phyloP scores from a whole-genome alignment of 2,329 filamentous ascomycete species.

The Ambrosiella beaveri region DNA sequence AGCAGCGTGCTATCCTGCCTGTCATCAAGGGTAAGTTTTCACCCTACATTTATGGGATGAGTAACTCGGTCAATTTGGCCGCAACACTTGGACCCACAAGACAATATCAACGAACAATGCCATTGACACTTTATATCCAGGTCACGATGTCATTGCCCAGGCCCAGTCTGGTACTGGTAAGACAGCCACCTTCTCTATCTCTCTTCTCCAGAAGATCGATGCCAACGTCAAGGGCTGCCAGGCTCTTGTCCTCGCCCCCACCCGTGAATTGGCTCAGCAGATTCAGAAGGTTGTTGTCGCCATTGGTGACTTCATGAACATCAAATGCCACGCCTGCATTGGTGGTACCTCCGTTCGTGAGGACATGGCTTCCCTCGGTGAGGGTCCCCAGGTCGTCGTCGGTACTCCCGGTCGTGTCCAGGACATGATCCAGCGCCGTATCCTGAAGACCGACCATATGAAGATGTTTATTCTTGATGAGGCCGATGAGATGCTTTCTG shows the following conservation, averaged over 20 bases:
- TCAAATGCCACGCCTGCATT: conserved; percentile 98
- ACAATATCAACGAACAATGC: background rate
- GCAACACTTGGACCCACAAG: background rate
- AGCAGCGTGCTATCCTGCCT: conserved; percentile 99
- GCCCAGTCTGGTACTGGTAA: conserved; percentile 99
- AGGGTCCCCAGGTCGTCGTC: conserved; percentile 92
- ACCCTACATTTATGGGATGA: background rate
- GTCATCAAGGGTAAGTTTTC: conserved; percentile 81
- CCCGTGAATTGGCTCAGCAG: conserved; percentile 95
- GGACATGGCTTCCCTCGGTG: conserved; percentile 93
- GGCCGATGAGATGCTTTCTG: conserved; percentile 97
- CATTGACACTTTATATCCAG: conserved; percentile 25
- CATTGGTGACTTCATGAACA: conserved; percentile 98
- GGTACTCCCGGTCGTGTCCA: conserved; percentile 97
- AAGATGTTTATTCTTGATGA: conserved; percentile 99
- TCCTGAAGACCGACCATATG: conserved; percentile 92
- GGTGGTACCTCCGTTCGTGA: conserved; percentile 96
- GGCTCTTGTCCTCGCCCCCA: conserved; percentile 93
- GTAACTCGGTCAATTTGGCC: background rate
- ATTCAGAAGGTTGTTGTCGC: conserved; percentile 99
- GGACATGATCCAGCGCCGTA: conserved; percentile 98
- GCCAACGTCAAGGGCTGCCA: conserved; percentile 88
- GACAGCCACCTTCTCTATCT: conserved; percentile 99
- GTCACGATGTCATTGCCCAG: conserved; percentile 98
- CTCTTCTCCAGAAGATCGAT: conserved; percentile 97